Evolutionary conservation across 1,139 yeast species (phyloP), one percentile per base, ranked within the genome.

Genomic region (Magnusiomyces fungicola): DNA sequence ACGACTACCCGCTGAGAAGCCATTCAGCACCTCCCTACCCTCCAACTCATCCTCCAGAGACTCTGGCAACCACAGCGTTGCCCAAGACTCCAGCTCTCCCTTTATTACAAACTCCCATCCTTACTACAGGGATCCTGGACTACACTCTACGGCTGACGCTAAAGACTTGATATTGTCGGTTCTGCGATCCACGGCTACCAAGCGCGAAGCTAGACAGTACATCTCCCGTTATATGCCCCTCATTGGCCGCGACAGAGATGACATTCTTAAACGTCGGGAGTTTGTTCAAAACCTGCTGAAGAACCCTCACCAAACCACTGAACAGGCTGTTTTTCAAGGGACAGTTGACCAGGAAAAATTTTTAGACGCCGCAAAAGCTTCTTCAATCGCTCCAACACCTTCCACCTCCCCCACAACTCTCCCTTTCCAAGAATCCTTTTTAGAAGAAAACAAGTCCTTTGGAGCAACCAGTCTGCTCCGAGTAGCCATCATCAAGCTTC

Each of bases 151-250:
- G 1, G 46, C 51, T 10, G 53, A 51, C 21, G 51, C 53, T 9
- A 49, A 49, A 55, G 80, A 80, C 56, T 64, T 81, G 45, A 76
- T 81, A 29, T 67, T 80, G n/a, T 76, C 83, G 5, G 81, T 81
- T 29, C 69, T 81, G 46, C 72, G 75, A 55, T 77, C 85, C 5
- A 79, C 85, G 14, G 81, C 85, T 29, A 80, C 87, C 4, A 81
- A 80, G 55, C 67, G 87, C 48, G 86, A 81, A 58, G 85, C 86
- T 3, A 70, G 70, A 48, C 78, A 78, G 55, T 81, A 80, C 58
- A 68, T 81, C 39, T 69, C 71, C 40, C 75, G 76, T 57, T 80
- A 79, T 59, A 59, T 54, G 21, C 64, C 59, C 12, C 49, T 47
- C 48, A 50, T 46, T 45, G 55, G 45, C 50, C 48, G 53, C 34